phyloP scores from a whole-genome alignment of 2,329 filamentous ascomycete genomes.

The Chaetomiaceae sp. region DNA sequence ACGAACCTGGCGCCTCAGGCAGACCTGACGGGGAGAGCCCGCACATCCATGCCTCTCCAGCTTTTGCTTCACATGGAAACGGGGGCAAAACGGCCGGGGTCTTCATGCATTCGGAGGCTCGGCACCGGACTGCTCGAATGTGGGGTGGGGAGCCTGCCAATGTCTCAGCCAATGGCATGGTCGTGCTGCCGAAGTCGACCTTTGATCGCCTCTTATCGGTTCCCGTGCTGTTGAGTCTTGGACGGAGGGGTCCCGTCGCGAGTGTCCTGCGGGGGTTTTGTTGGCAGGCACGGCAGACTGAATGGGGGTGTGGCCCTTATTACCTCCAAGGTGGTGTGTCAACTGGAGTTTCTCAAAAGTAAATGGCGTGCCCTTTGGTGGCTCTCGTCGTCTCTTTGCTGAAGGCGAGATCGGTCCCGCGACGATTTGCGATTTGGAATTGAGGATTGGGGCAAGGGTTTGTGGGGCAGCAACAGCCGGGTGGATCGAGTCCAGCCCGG shows the following conservation, averaged over 20 bases:
- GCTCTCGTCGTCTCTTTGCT: not conserved
- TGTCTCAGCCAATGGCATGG: constrained; percentile 20
- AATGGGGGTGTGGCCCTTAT: too few species aligned
- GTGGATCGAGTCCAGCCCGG: not conserved
- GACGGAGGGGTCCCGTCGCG: too few species aligned
- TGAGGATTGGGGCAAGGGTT: not conserved
- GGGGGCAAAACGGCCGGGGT: too few species aligned
- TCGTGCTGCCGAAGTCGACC: constrained; percentile 17
- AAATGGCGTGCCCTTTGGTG: not conserved
- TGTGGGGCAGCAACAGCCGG: constrained; percentile 4
- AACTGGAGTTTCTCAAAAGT: not conserved
- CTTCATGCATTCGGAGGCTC: not conserved
- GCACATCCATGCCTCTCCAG: too few species aligned
- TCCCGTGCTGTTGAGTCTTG: too few species aligned
- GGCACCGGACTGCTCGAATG: constrained; percentile 8
- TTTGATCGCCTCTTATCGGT: constrained; percentile 20
- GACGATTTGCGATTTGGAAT: too few species aligned
- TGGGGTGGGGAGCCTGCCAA: constrained; percentile 15
- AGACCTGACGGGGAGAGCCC: too few species aligned
- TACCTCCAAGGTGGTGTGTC: not conserved
- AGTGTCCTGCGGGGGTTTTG: too few species aligned
- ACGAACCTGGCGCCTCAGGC: too few species aligned
- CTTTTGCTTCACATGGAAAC: too few species aligned
- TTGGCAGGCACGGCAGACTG: too few species aligned
- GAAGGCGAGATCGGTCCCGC: too few species aligned